Percentiles rank a stretch among this genome's conserved stretches.
phyloP scores from a whole-genome alignment of 805 yeast species.

The Suhomyces xylopsoci region DNA sequence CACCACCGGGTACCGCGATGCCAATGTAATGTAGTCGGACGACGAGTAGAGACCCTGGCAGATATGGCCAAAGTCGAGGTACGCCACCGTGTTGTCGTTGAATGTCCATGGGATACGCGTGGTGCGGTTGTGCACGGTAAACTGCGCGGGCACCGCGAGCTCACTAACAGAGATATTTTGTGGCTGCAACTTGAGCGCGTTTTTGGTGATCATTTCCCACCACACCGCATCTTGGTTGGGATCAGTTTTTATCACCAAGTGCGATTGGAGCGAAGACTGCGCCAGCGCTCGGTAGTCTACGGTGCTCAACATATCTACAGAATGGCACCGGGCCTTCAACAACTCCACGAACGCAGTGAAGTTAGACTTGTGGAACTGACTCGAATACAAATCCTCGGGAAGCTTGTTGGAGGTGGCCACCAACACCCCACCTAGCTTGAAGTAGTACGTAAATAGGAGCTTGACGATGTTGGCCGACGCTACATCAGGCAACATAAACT shows the following conservation, averaged over 20 bases:
- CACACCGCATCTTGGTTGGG: constrained; percentile 29
- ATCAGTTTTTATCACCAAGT: constrained; percentile 28
- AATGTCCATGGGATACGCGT: constrained; percentile 45
- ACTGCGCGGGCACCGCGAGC: constrained; percentile 20
- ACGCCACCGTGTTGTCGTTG: constrained; percentile 37
- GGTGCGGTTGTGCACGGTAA: constrained; percentile 56
- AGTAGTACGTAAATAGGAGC: constrained; percentile 62
- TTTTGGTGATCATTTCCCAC: constrained; percentile 27
- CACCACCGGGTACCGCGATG: constrained; percentile 56
- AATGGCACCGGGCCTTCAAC: constrained; percentile 55
- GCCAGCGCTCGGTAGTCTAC: constrained; percentile 51
- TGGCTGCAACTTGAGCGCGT: constrained; percentile 14
- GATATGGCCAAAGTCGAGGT: constrained; percentile 50
- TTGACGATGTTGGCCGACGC: constrained; percentile 70
- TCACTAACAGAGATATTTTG: constrained; percentile 1
- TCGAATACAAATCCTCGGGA: constrained; percentile 69
- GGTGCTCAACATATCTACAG: constrained; percentile 58
- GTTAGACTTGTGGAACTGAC: constrained; percentile 57
- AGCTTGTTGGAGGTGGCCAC: constrained; percentile 72
- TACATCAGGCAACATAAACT: constrained; percentile 74
- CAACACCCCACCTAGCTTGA: constrained; percentile 70
- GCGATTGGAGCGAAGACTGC: constrained; percentile 21
- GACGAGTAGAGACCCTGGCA: constrained; percentile 60
- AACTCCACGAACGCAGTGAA: constrained; percentile 57
- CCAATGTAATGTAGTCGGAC: constrained; percentile 66